Evolutionary conservation across 345 rosid genomes (phyloP).

Genomic region (Gossypium thurberi): DNA sequence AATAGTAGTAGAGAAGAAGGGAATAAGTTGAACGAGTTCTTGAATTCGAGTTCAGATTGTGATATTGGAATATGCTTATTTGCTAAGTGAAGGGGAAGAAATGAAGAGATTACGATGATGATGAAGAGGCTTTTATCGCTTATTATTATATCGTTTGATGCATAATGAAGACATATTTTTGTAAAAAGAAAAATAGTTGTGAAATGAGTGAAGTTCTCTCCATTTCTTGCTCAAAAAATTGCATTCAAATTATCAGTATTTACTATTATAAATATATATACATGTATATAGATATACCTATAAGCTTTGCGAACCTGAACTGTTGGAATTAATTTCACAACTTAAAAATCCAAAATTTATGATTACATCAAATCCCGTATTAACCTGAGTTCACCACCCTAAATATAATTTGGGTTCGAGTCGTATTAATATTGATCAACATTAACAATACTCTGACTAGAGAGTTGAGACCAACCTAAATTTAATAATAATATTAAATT

Average conservation of each 20-base stretch:
- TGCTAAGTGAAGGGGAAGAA: slow-evolving; percentile 30
- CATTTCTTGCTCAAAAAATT: not conserved
- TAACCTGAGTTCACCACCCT: too few relatives aligned
- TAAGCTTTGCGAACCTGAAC: too few relatives aligned
- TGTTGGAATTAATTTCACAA: too few relatives aligned
- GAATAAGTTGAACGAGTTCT: slow-evolving; percentile 40
- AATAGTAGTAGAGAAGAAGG: slow-evolving; percentile 37
- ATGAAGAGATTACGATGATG: not conserved
- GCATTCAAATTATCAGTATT: not conserved
- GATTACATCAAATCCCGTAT: too few relatives aligned
- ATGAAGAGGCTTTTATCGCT: not conserved
- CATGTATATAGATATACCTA: too few relatives aligned
- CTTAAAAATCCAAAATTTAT: too few relatives aligned
- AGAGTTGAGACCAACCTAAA: too few relatives aligned
- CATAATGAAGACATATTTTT: slow-evolving; percentile 13
- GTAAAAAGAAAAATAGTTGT: slow-evolving; percentile 22
- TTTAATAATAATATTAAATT: too few relatives aligned
- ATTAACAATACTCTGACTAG: too few relatives aligned
- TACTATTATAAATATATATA: too few relatives aligned
- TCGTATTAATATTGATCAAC: too few relatives aligned
- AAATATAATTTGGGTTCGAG: too few relatives aligned
- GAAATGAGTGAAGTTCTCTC: slow-evolving; percentile 20
- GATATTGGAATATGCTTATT: slow-evolving; percentile 56
- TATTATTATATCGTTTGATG: slow-evolving; percentile 15
- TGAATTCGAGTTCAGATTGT: slow-evolving; percentile 36